These are phyloP conservation scores for Cytauxzoon felis DNA, from an alignment of 169 alveolate species.

Conservation along the genomic window DNA sequence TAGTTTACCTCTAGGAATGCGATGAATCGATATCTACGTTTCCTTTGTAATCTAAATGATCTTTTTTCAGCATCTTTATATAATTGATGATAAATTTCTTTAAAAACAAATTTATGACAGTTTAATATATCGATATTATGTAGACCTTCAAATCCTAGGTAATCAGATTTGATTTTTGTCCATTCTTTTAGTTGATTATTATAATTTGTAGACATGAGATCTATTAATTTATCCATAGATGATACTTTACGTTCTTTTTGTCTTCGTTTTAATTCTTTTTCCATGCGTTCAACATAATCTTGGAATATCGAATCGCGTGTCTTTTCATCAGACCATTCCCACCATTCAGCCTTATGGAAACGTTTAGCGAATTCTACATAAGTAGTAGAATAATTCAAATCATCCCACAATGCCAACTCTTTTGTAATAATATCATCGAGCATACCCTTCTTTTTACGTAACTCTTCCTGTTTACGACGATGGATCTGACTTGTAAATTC, in stretches of 20 bases:
- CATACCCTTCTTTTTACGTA: constrained; percentile 69
- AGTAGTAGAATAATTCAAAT: constrained; percentile 53
- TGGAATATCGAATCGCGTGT: constrained; percentile 77
- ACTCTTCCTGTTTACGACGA: constrained; percentile 73
- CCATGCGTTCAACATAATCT: constrained; percentile 70
- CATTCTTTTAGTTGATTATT: constrained; percentile 54
- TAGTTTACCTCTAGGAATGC: constrained; percentile 64
- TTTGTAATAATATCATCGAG: constrained; percentile 66
- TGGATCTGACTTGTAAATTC: constrained; percentile 78
- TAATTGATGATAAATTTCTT: constrained; percentile 45
- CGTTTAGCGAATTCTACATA: constrained; percentile 72
- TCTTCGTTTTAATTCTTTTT: constrained; percentile 52
- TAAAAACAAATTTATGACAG: constrained; percentile 66
- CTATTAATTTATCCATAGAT: constrained; percentile 56
- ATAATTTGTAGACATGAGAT: constrained; percentile 47
- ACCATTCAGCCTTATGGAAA: constrained; percentile 76
- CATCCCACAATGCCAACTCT: constrained; percentile 65
- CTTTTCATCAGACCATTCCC: constrained; percentile 76
- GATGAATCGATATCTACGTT: constrained; percentile 70
- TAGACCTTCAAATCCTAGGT: constrained; percentile 61
- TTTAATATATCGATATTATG: constrained; percentile 66
- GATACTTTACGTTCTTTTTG: constrained; percentile 54
- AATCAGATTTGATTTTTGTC: constrained; percentile 57
- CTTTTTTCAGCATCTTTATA: constrained; percentile 56
- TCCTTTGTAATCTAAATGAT: constrained; percentile 67